Evolutionary conservation across 2,329 filamentous ascomycete genomes (phyloP).

Genomic region (Fusarium sp.): DNA sequence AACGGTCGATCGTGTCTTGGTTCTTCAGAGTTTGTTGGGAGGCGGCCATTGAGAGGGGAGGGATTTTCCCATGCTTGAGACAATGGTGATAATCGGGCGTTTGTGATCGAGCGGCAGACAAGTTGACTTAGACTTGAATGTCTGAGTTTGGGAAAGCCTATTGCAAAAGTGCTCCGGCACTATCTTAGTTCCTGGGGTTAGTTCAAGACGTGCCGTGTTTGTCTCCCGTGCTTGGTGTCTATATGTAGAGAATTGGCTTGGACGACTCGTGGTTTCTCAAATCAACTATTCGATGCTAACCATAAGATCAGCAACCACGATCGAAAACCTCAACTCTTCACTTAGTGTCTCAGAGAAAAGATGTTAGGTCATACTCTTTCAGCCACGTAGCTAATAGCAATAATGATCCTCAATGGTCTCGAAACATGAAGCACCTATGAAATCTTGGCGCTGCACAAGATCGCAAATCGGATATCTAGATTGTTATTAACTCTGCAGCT

Average conservation of each 20-base stretch:
- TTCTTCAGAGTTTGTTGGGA: not conserved
- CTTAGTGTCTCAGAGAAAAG: not conserved
- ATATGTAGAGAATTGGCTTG: not conserved
- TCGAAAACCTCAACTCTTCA: not conserved
- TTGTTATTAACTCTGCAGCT: not conserved
- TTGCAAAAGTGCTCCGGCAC: not conserved
- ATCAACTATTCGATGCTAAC: not conserved
- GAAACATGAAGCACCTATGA: not conserved
- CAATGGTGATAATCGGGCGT: not conserved
- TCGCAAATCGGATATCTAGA: not conserved
- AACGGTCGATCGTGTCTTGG: not conserved
- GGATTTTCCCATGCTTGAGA: not conserved
- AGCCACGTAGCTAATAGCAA: not conserved
- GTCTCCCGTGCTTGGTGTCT: not conserved
- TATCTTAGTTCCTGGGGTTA: not conserved
- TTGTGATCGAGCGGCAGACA: not conserved
- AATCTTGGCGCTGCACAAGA: constrained; percentile 1
- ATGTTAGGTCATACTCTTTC: not conserved
- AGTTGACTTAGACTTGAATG: not conserved
- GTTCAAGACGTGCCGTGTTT: not conserved
- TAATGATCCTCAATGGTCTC: not conserved
- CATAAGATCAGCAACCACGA: not conserved
- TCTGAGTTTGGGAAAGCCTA: not conserved
- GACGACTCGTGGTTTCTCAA: not conserved
- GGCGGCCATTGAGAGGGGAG: not conserved